Evolutionary conservation across 176 grass and related monocot genomes (phyloP).

Genomic region (Musa schizocarpa): DNA sequence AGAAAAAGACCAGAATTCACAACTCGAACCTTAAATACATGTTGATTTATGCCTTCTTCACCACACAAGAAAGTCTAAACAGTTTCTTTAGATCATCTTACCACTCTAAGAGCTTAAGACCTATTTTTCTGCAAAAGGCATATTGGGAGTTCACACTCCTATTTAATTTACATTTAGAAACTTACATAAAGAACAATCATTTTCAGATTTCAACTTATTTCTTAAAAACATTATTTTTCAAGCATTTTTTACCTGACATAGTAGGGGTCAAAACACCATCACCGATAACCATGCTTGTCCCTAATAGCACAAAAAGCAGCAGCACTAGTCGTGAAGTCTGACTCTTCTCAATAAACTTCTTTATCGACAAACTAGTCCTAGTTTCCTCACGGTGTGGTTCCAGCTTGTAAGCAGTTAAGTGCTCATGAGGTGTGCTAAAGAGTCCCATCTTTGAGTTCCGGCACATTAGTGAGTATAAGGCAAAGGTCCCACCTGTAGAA

Average conservation of each 20-base stretch:
- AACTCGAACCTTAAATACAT: not conserved
- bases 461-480: slow-evolving; percentile 77
- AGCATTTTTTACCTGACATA: slow-evolving; percentile 50
- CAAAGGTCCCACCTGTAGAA: slow-evolving; percentile 75
- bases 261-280: slow-evolving; percentile 80
- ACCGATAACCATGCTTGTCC: slow-evolving; percentile 84
- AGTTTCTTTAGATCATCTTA: no score
- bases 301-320: slow-evolving; percentile 69
- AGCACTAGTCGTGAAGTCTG: slow-evolving; percentile 37
- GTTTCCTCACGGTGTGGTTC: slow-evolving; percentile 32
- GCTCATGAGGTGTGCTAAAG: slow-evolving; percentile 32
- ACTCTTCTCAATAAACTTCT: slow-evolving; percentile 59
- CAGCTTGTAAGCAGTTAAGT: slow-evolving; percentile 27
- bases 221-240: not conserved
- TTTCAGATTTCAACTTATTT: not conserved
- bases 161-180: not conserved
- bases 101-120: not conserved
- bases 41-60: not conserved
- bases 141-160: not conserved
- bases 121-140: not conserved
- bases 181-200: not conserved
- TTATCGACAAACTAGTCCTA: slow-evolving; percentile 43
- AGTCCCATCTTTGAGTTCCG: slow-evolving; percentile 70
- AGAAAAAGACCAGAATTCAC: slow-evolving; percentile 3
- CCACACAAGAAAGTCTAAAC: not conserved